Conservation (phyloP, 2,329 filamentous ascomycete genomes). For the Aspergillus sp. region DNA sequence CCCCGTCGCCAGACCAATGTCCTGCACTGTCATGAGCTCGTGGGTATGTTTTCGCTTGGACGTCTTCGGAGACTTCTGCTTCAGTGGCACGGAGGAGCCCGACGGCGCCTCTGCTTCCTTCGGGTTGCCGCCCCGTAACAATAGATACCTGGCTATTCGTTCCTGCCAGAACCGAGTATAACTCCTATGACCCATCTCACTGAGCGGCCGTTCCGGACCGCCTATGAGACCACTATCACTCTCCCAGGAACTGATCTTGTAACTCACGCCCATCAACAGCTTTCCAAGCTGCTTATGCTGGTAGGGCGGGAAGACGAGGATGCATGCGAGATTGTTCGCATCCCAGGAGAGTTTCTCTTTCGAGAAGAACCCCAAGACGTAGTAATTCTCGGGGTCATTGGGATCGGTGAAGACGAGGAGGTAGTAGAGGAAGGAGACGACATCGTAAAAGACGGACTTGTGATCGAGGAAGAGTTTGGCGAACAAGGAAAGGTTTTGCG, state of each 20-base stretch:
- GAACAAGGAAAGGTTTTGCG: slow-evolving; percentile 93
- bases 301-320: slow-evolving; percentile 93
- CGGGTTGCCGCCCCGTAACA: slow-evolving; percentile 44
- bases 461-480: slow-evolving; percentile 97
- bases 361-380: slow-evolving; percentile 93
- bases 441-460: slow-evolving; percentile 98
- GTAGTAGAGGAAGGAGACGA: slow-evolving; percentile 92
- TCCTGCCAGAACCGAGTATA: slow-evolving; percentile 86
- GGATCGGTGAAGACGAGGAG: slow-evolving; percentile 74
- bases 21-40: slow-evolving; percentile 64
- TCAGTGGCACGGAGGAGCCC: slow-evolving; percentile 24
- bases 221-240: slow-evolving; percentile 67
- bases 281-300: slow-evolving; percentile 86
- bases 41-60: slow-evolving; percentile 38
- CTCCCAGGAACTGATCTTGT: slow-evolving; percentile 84
- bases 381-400: slow-evolving; percentile 42
- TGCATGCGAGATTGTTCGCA: slow-evolving; percentile 95
- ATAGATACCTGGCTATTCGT: slow-evolving; percentile 71
- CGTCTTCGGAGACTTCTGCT: slow-evolving; percentile 29
- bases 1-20: slow-evolving; percentile 76
- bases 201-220: slow-evolving; percentile 91
- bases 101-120: slow-evolving; percentile 33
- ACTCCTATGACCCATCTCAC: slow-evolving; percentile 76
- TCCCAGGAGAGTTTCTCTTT: slow-evolving; percentile 99
- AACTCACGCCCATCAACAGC: slow-evolving; percentile 87